Evolutionary conservation across 108 stramenopile genomes (phyloP).

Genomic region (Nitzschia sp.): DNA sequence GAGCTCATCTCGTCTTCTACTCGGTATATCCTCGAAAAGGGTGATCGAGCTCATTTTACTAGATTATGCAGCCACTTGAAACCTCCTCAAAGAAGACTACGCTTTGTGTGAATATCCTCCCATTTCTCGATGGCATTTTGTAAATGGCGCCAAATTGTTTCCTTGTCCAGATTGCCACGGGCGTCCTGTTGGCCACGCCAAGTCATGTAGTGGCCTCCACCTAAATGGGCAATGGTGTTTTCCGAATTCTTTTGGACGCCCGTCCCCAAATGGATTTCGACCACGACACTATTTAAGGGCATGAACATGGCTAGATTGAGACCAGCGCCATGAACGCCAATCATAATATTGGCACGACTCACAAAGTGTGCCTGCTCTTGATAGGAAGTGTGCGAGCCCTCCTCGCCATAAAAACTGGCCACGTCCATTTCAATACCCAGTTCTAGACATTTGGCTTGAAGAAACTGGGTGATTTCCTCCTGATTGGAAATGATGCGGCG

Average conservation of each 20-base stretch:
- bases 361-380: constrained; percentile 33
- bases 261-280: constrained; percentile 35
- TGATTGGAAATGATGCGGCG: constrained; percentile 27
- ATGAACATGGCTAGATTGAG: constrained; percentile 40
- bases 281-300: constrained; percentile 32
- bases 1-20: no score
- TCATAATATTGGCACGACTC: constrained; percentile 37
- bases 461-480: constrained; percentile 16
- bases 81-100: no score
- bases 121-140: constrained; percentile 1
- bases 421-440: constrained; percentile 34
- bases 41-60: no score
- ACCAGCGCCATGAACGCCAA: constrained; percentile 42
- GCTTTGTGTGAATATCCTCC: neutral
- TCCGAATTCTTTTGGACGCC: constrained; percentile 25
- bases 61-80: no score
- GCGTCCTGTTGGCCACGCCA: neutral
- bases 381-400: constrained; percentile 15
- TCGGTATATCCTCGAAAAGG: no score
- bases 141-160: neutral
- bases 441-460: constrained; percentile 23
- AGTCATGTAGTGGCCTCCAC: constrained; percentile 18
- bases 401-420: constrained; percentile 32
- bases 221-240: constrained; percentile 31
- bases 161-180: neutral